Percentiles rank a stretch among this genome's conserved stretches.
Conservation (phyloP, 768 basidiomycete species). For the Heimioporus sp. region DNA sequence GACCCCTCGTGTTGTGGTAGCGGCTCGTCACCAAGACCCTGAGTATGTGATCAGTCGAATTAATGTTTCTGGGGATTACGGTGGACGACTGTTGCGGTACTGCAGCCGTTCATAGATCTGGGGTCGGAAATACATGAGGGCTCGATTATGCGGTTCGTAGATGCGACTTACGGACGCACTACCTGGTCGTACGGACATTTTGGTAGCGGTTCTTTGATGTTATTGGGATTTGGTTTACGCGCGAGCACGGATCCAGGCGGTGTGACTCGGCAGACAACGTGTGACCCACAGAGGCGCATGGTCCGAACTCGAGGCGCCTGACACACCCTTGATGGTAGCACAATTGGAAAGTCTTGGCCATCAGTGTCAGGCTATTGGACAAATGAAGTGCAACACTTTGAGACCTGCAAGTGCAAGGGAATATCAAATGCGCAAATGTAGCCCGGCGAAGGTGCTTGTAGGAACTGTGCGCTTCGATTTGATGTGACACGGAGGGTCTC, state of each 20-base stretch:
- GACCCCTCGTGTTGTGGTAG: conserved; percentile 19
- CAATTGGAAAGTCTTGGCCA: conserved; percentile 12
- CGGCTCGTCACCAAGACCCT: conserved; percentile 29
- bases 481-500: conserved; percentile 12
- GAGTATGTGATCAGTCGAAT: conserved; percentile 20
- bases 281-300: conserved; percentile 9
- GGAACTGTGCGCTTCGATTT: conserved; percentile 3
- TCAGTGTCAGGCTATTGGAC: conserved; percentile 7
- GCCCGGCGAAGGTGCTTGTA: not conserved
- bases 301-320: conserved; percentile 18
- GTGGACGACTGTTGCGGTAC: conserved; percentile 1
- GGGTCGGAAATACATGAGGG: conserved; percentile 11
- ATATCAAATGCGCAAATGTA: conserved; percentile 22
- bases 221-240: not conserved
- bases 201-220: conserved; percentile 4
- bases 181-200: conserved; percentile 1
- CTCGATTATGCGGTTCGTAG: conserved; percentile 11
- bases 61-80: conserved; percentile 6
- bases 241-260: not conserved
- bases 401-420: conserved; percentile 5
- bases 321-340: conserved; percentile 5
- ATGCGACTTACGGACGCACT: conserved; percentile 14
- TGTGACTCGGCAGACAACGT: conserved; percentile 14
- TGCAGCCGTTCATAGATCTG: conserved; percentile 20
- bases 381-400: conserved; percentile 6